Percentiles rank a stretch among this genome's conserved stretches.
These are phyloP conservation scores for Macrophomina tecta DNA, from an alignment of 2,329 filamentous ascomycete species.

Conservation along the genomic window DNA sequence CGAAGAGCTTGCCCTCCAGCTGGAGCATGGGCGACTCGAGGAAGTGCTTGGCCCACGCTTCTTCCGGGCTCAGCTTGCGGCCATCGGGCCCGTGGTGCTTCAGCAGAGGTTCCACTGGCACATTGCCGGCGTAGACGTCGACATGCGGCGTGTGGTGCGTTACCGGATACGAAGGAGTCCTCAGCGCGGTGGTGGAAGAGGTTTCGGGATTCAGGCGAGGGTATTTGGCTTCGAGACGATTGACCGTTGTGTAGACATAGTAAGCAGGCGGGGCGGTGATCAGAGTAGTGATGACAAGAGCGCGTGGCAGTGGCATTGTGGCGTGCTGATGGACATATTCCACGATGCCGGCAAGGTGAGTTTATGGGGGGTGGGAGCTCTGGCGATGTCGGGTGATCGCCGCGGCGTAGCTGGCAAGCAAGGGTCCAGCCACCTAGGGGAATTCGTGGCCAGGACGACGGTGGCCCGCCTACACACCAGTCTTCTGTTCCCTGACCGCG, in stretches of 20 bases:
- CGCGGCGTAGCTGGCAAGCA: not conserved
- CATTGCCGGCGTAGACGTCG: conserved; percentile 14
- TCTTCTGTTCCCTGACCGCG: too few relatives aligned
- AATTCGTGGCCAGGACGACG: too few relatives aligned
- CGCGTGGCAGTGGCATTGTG: conserved; percentile 3
- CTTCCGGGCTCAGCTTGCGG: conserved; percentile 1
- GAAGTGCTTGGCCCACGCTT: conserved; percentile 21
- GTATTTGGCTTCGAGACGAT: conserved; percentile 15
- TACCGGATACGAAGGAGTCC: not conserved
- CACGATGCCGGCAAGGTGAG: not conserved
- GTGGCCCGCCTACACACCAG: too few relatives aligned
- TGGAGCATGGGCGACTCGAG: conserved; percentile 14
- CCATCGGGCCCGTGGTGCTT: not conserved
- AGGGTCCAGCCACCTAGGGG: too few relatives aligned
- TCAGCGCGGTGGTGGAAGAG: conserved; percentile 8
- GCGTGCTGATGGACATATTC: not conserved
- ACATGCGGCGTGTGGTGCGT: conserved; percentile 21
- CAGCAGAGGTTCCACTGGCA: conserved; percentile 1
- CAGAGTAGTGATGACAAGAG: conserved; percentile 2
- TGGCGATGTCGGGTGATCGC: conserved; percentile 1
- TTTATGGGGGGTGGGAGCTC: not conserved
- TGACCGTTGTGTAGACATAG: conserved; percentile 6
- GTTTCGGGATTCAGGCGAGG: conserved; percentile 1
- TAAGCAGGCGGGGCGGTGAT: conserved; percentile 2
- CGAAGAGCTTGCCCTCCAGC: conserved; percentile 5